phyloP scores from a whole-genome alignment of 2,329 filamentous ascomycete genomes.

The Phoma herbarum region DNA sequence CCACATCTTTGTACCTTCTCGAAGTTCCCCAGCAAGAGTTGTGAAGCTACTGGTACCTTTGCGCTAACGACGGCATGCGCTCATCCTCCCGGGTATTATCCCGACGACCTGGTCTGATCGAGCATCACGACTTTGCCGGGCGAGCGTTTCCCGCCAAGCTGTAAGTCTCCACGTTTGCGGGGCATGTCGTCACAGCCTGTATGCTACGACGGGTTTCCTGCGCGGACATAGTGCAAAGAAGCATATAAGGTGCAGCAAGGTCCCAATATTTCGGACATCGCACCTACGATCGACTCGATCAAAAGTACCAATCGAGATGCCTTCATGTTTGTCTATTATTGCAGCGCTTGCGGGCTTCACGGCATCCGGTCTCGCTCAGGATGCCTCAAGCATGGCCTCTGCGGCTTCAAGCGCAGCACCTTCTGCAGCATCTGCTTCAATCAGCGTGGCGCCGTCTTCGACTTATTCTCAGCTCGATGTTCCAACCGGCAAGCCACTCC shows the following conservation, averaged over 20 bases:
- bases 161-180: slow-evolving; percentile 7
- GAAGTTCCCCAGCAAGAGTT: not conserved
- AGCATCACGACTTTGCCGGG: not conserved
- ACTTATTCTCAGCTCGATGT: slow-evolving; percentile 39
- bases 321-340: slow-evolving; percentile 1
- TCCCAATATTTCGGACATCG: too few relatives aligned
- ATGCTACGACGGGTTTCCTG: not conserved
- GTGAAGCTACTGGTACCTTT: not conserved
- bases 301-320: not conserved
- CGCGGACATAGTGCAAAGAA: not conserved
- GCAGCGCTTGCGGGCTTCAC: not conserved
- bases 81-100: slow-evolving; percentile 11
- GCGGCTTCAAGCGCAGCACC: not conserved
- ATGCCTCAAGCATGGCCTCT: not conserved
- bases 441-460: slow-evolving; percentile 13
- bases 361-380: not conserved
- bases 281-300: not conserved
- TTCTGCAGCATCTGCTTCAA: not conserved
- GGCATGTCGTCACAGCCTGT: slow-evolving; percentile 15
- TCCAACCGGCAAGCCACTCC: slow-evolving; percentile 46
- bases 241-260: slow-evolving; percentile 1
- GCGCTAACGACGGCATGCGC: not conserved
- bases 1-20: not conserved
- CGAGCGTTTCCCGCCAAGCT: slow-evolving; percentile 3
- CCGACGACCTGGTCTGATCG: slow-evolving; percentile 5